phyloP scores from a whole-genome alignment of 495 filamentous ascomycete species.

The Hypomontagnella submonticulosa region DNA sequence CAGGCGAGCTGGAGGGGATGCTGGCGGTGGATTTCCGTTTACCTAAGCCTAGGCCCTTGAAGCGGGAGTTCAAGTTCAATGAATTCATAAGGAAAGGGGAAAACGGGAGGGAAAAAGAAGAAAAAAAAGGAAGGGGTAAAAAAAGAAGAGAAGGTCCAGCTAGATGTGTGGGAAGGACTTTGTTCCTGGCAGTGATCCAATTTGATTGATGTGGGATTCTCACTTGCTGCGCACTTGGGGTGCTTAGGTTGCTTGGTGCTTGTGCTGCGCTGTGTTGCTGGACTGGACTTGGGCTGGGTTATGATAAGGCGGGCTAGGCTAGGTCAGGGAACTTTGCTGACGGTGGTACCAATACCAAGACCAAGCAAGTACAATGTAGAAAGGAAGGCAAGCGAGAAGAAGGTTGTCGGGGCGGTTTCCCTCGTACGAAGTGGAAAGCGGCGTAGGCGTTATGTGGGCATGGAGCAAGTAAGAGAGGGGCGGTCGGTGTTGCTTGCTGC shows the following conservation, averaged over 20 bases:
- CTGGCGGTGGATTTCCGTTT: constrained; percentile 65
- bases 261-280: no score
- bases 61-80: constrained; percentile 71
- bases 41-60: constrained; percentile 68
- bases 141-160: constrained; percentile 17
- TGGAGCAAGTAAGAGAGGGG: background rate
- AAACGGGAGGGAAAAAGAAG: constrained; percentile 38
- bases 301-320: constrained; percentile 40
- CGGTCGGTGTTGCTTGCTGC: background rate
- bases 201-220: constrained; percentile 32
- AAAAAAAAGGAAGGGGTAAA: constrained; percentile 43
- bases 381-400: constrained; percentile 5
- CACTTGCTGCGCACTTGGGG: constrained; percentile 1
- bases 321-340: constrained; percentile 34
- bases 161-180: constrained; percentile 36
- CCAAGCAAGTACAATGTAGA: constrained; percentile 15
- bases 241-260: no score
- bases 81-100: constrained; percentile 65
- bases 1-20: constrained; percentile 52
- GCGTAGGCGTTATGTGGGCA: no score
- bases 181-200: constrained; percentile 19
- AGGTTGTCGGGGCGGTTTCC: no score
- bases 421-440: no score
- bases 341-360: constrained; percentile 14
- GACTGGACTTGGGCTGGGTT: constrained; percentile 21